Evolutionary conservation across 2,329 filamentous ascomycete species (phyloP), one percentile per base, ranked within the genome.

Genomic region (Lithohypha guttulata): DNA sequence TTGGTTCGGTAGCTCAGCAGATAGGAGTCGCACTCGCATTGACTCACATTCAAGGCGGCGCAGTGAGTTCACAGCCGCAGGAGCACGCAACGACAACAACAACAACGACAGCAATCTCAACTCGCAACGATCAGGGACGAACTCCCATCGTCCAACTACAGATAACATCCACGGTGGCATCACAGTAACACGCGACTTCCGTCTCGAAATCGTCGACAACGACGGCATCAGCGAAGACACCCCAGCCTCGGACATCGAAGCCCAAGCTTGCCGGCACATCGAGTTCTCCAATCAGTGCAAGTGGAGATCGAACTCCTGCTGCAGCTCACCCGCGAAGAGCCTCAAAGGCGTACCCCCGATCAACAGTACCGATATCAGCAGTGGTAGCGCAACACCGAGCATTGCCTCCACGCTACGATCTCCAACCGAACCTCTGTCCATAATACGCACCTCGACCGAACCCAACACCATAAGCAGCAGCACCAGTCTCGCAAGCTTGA

Each of bases 1-100:
- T n/a, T 39, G 35, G 35, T 39, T 39, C 35, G 31, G 35, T 19
- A 39, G 35, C 20, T 30, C 35, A n/a, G 35, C 35, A 4, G 35
- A 23, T 10, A 39, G 31, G 35, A 39, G 35, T 20, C 26, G 35
- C 11, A 11, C 13, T 25, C 8, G 23, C n/a, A 7, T 8, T 10
- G 11, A 11, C n/a, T 28, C 26, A 22, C 34, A 38, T 19, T 39
- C 35, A 14, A 21, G 35, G 4, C 25, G 27, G 10, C 15, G 35
- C 13, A 29, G 22, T 13, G 22, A 26, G 8, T 17, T 28, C 32
- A 6, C 7, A 9, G 17, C 20, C n/a, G n/a, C 7, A n/a, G 23
- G 15, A 14, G 3, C 34, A 9, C 14, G 21, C 18, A 34, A 6
- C 19, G 15, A 9, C 18, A 25, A 25, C n/a, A 25, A 25, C 23